Percentiles rank a stretch among this genome's conserved stretches.
Conservation (phyloP, 2,329 filamentous ascomycete species). For the Pestalotiopsis sp. region DNA sequence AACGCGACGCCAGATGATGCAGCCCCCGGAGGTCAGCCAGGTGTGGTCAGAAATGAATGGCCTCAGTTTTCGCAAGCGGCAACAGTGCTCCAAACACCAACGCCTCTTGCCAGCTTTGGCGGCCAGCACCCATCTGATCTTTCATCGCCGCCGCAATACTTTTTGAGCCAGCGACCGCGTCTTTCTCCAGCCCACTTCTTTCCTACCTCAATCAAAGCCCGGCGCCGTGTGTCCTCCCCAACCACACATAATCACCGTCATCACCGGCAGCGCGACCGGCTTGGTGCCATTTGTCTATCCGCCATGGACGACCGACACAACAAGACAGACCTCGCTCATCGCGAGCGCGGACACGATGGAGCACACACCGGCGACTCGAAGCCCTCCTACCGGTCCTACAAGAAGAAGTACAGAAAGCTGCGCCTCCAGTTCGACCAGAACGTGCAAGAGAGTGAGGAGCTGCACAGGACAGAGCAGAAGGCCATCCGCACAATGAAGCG, state of each 20-base stretch:
- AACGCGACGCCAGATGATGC: slow-evolving; percentile 13
- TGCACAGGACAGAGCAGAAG: slow-evolving; percentile 81
- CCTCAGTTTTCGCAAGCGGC: slow-evolving; percentile 1
- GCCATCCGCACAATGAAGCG: slow-evolving; percentile 80
- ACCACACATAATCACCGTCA: background rate
- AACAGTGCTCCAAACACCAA: background rate
- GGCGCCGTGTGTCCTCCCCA: background rate
- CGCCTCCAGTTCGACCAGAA: slow-evolving; percentile 75
- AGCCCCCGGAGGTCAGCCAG: slow-evolving; percentile 2
- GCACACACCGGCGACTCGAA: slow-evolving; percentile 42
- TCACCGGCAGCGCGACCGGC: background rate
- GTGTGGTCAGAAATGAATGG: slow-evolving; percentile 12
- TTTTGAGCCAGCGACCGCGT: background rate
- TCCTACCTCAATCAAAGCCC: background rate
- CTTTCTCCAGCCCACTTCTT: background rate
- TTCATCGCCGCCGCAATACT: background rate
- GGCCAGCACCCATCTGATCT: background rate
- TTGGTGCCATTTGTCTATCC: background rate
- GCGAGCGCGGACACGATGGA: slow-evolving; percentile 37
- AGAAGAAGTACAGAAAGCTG: slow-evolving; percentile 97
- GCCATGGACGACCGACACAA: slow-evolving; percentile 29
- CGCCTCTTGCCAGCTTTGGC: background rate
- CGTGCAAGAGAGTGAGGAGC: slow-evolving; percentile 79
- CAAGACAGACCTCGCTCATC: slow-evolving; percentile 30
- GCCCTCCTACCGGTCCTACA: slow-evolving; percentile 68